Evolutionary conservation across 768 basidiomycete species (phyloP).

Genomic region (Suillus luteus): DNA sequence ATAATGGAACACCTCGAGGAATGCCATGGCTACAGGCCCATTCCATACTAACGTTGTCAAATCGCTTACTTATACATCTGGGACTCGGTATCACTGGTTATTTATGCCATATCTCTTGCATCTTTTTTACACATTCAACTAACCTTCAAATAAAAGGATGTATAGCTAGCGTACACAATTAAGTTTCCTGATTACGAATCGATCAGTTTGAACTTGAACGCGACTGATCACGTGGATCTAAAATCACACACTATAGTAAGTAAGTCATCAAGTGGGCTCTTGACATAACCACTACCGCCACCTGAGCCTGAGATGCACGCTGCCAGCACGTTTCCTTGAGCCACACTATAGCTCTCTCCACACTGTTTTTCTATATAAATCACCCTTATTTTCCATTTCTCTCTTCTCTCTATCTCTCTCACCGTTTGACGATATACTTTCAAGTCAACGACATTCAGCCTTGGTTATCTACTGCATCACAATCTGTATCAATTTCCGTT

Average conservation of each 20-base stretch:
- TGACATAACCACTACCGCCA: background rate
- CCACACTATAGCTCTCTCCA: background rate
- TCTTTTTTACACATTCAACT: too few relatives aligned
- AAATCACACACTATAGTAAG: background rate
- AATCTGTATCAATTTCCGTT: slow-evolving; percentile 2
- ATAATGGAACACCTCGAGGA: too few relatives aligned
- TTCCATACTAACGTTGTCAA: too few relatives aligned
- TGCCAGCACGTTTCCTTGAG: slow-evolving; percentile 9
- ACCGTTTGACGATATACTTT: slow-evolving; percentile 3
- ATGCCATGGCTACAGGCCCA: too few relatives aligned
- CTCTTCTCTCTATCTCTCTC: background rate
- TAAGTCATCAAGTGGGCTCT: background rate
- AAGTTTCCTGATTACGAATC: too few relatives aligned
- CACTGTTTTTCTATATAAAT: background rate
- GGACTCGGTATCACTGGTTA: too few relatives aligned
- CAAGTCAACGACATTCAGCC: background rate
- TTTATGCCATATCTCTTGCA: too few relatives aligned
- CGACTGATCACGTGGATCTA: too few relatives aligned
- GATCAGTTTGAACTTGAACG: too few relatives aligned
- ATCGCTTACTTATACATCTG: too few relatives aligned
- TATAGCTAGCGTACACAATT: too few relatives aligned
- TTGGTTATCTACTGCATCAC: slow-evolving; percentile 2
- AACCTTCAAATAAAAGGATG: too few relatives aligned
- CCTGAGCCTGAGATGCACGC: slow-evolving; percentile 8
- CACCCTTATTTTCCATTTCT: background rate